Evolutionary conservation across 179 eudicot genomes (phyloP).

Genomic region (Drosera spatulata): DNA sequence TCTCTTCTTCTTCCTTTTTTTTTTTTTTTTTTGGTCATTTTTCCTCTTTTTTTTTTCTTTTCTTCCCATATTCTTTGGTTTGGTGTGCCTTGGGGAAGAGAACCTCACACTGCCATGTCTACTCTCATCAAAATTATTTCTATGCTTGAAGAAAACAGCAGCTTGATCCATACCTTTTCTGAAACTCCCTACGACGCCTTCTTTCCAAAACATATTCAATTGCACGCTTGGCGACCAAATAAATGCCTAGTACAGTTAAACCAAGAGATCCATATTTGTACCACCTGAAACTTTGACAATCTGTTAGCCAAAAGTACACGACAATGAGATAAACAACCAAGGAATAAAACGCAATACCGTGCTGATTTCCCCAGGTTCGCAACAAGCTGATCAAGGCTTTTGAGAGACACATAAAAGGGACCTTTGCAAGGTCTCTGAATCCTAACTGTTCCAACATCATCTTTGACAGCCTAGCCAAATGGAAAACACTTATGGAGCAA

Average conservation of each 20-base stretch:
- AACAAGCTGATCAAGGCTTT: conserved; percentile 84
- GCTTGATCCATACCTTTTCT: conserved; percentile 49
- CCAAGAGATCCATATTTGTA: conserved; percentile 81
- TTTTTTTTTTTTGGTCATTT: too few relatives aligned
- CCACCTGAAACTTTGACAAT: conserved; percentile 40
- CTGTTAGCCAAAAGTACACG: conserved; percentile 1
- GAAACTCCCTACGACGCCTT: conserved; percentile 78
- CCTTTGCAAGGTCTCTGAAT: conserved; percentile 86
- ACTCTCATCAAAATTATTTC: too few relatives aligned
- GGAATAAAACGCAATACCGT: conserved; percentile 33
- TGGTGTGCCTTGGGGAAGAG: too few relatives aligned
- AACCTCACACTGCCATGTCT: too few relatives aligned
- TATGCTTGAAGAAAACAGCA: neutral
- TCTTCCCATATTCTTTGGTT: too few relatives aligned
- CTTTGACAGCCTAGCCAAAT: conserved; percentile 70
- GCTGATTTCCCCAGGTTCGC: conserved; percentile 94
- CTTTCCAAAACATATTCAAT: conserved; percentile 69
- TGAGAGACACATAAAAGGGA: conserved; percentile 86
- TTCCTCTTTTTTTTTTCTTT: too few relatives aligned
- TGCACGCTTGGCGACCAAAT: conserved; percentile 73
- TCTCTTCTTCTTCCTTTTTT: too few relatives aligned
- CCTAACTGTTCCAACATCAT: conserved; percentile 79
- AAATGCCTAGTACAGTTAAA: conserved; percentile 67
- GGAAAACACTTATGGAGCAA: conserved; percentile 2
- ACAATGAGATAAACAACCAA: neutral